A percentile compares a stretch with the other conserved stretches of the same genome.
phyloP scores from a whole-genome alignment of 225 moss, liverwort and hornwort genomes.

The Climacium dendroides region DNA sequence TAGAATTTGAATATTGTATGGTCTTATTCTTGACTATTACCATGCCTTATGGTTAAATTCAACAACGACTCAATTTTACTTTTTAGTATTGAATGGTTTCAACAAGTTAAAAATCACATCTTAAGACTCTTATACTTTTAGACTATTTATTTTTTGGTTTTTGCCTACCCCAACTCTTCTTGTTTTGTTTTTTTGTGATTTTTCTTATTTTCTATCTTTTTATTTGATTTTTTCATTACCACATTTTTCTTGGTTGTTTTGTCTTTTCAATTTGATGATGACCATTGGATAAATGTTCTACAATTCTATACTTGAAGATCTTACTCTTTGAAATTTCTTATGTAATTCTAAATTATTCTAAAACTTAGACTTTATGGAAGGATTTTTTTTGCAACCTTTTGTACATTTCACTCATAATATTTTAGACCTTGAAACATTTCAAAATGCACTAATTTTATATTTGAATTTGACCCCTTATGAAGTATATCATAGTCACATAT shows the following conservation, averaged over 20 bases:
- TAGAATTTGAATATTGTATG: rapidly evolving
- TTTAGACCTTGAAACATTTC: neutral
- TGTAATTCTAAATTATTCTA: neutral
- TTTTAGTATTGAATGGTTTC: neutral
- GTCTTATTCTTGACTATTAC: neutral
- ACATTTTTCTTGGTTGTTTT: neutral
- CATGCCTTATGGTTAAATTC: no score
- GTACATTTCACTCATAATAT: neutral
- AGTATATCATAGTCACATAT: neutral
- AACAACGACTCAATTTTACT: neutral
- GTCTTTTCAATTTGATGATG: neutral
- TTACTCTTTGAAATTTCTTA: rapidly evolving
- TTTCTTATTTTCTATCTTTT: no score
- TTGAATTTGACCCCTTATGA: neutral
- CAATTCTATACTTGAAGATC: neutral
- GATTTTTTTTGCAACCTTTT: neutral
- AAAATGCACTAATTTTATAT: neutral
- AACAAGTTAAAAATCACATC: neutral
- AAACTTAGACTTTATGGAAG: neutral
- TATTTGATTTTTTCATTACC: neutral
- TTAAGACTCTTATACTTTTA: rapidly evolving
- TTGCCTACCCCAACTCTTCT: rapidly evolving
- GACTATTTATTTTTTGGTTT: neutral
- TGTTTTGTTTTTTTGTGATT: no score
- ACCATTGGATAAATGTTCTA: neutral